Conservation (phyloP, 2,329 filamentous ascomycete genomes). For the Diaporthe citrichinensis region DNA sequence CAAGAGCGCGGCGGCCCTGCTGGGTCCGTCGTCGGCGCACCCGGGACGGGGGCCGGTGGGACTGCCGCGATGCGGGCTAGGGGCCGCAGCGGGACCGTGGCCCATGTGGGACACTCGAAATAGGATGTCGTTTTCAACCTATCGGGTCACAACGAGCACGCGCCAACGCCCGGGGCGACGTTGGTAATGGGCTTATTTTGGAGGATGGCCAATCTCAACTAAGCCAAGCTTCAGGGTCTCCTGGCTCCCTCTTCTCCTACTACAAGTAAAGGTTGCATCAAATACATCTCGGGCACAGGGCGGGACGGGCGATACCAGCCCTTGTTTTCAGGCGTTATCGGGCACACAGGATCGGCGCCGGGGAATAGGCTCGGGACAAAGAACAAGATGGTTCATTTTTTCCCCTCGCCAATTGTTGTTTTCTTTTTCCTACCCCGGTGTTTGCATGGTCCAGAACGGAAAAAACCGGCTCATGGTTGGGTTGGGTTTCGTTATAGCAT, state of each 20-base stretch:
- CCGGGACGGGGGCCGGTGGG: slow-evolving; percentile 38
- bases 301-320: not conserved
- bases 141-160: not conserved
- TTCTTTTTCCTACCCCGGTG: not conserved
- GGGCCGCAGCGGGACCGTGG: slow-evolving; percentile 40
- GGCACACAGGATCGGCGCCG: not conserved
- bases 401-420: not conserved
- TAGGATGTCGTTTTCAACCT: not conserved
- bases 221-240: not conserved
- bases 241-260: not conserved
- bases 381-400: not conserved
- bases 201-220: not conserved
- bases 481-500: not conserved
- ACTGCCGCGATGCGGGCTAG: slow-evolving; percentile 39
- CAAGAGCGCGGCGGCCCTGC: slow-evolving; percentile 53
- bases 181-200: not conserved
- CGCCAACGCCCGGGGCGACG: not conserved
- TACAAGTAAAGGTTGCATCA: not conserved
- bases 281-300: not conserved
- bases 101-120: slow-evolving; percentile 36
- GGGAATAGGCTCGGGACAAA: not conserved
- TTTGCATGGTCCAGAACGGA: slow-evolving; percentile 2
- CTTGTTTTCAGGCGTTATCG: not conserved
- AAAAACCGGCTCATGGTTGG: not conserved
- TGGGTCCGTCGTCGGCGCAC: slow-evolving; percentile 44